A percentile compares a stretch with the other conserved stretches of the same genome.
These are phyloP conservation scores for Exophiala sp. DNA, from an alignment of 2,329 filamentous ascomycete genomes.

Conservation along the genomic window DNA sequence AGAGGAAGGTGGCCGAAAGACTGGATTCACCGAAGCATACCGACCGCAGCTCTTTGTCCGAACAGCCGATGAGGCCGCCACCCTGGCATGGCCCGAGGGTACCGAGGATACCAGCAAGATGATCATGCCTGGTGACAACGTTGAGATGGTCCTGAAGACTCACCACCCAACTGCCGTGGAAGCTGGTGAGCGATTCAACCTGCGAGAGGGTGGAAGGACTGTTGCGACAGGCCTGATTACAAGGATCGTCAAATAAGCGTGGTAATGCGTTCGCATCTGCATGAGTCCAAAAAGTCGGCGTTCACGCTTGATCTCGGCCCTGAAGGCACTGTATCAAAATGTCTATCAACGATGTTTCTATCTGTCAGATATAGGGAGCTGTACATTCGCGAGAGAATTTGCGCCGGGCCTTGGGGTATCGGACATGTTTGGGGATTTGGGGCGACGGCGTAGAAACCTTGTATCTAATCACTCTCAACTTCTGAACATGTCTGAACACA, in stretches of 20 bases:
- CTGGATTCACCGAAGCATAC: constrained; percentile 94
- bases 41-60: constrained; percentile 94
- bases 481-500: not conserved
- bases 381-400: constrained; percentile 9
- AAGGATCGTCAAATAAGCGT: constrained; percentile 56
- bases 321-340: constrained; percentile 18
- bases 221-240: constrained; percentile 81
- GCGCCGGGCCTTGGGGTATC: not conserved
- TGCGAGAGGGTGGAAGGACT: constrained; percentile 91
- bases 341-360: constrained; percentile 11
- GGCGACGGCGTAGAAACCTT: constrained; percentile 3
- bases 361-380: not conserved
- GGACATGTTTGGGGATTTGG: constrained; percentile 9
- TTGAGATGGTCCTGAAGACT: constrained; percentile 91
- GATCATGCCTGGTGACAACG: constrained; percentile 98
- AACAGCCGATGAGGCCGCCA: constrained; percentile 74
- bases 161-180: constrained; percentile 84
- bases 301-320: not conserved
- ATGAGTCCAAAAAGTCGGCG: not conserved
- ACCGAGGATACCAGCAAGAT: constrained; percentile 72
- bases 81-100: constrained; percentile 82
- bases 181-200: constrained; percentile 92
- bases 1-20: constrained; percentile 97
- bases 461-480: constrained; percentile 2
- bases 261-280: not conserved